Evolutionary conservation across 108 stramenopile species (phyloP).

Genomic region (Seminavis robusta): DNA sequence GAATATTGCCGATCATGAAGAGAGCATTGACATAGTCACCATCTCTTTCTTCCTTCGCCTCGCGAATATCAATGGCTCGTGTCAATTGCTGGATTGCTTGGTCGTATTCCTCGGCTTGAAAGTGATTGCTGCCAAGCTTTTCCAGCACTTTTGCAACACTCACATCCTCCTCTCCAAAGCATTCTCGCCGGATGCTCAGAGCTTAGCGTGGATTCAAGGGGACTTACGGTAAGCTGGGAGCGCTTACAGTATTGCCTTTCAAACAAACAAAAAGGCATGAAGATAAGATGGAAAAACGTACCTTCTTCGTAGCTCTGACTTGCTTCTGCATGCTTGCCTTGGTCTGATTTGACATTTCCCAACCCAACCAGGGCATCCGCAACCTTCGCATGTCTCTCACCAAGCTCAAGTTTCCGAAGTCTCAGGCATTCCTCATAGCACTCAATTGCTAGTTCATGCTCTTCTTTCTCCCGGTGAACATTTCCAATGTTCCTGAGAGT

Average conservation of each 20-base stretch:
- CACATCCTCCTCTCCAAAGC: conserved; percentile 41
- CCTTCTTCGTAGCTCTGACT: conserved; percentile 62
- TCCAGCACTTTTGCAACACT: conserved; percentile 54
- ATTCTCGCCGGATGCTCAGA: conserved; percentile 19
- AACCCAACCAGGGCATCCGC: conserved; percentile 66
- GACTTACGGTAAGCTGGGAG: not conserved
- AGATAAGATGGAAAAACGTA: conserved; percentile 12
- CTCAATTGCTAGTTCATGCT: conserved; percentile 49
- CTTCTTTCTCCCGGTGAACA: conserved; percentile 62
- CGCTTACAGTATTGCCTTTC: not conserved
- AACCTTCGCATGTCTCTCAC: conserved; percentile 51
- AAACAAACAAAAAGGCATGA: not conserved
- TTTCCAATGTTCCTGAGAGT: conserved; percentile 81
- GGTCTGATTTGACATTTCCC: conserved; percentile 62
- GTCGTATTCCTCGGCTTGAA: conserved; percentile 49
- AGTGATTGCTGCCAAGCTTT: conserved; percentile 64
- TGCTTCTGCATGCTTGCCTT: conserved; percentile 40
- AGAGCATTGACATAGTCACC: conserved; percentile 52
- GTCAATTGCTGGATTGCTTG: conserved; percentile 42
- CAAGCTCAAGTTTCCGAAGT: conserved; percentile 56
- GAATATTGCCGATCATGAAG: conserved; percentile 68
- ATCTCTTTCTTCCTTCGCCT: conserved; percentile 37
- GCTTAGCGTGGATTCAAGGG: conserved; percentile 15
- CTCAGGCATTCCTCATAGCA: conserved; percentile 69
- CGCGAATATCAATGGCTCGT: conserved; percentile 49